Base-by-base conservation (phyloP, 2,329 filamentous ascomycete genomes). In the Aspergillus puulaauensis region DNA sequence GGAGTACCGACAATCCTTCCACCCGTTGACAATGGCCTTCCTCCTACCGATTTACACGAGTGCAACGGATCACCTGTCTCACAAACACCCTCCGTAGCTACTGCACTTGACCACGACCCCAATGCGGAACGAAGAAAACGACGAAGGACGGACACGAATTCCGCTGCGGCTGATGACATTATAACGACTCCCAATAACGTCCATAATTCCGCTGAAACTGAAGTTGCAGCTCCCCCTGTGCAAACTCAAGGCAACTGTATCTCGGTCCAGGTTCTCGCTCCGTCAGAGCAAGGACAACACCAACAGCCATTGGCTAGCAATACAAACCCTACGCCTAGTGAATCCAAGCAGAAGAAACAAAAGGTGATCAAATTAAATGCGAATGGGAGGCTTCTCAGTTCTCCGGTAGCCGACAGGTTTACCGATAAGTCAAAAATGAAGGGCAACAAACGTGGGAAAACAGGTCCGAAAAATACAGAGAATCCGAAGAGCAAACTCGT, bases 341-440 rank as follows among this genome's bases (percentile, higher is more conserved):
- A 21, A 8, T 12, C 23, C 8, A 31, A 12, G 17, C 24, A 27
- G 2, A 35, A 56, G 23, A 58, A 58, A 52, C 54, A 56, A 41
- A 54, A 86, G 57, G 72, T 67, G 4, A 58, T 80, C 24, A 75
- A 73, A 54, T 58, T 80, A 15, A 77, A 75, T 53, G 50, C 70
- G 1, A 78, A 80, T 63, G 78, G 77, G 14, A 79, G 74, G 56
- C 64, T 79, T 33, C 60, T 78, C n/a, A 73, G 70, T 21, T 77
- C 75, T 0, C 75, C 77, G 11, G 65, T 61, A 8, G 51, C 58
- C 8, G 64, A 62, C 33, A 61, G 59, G 19, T 44, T 56, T 14
- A 59, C 61, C n/a, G 63, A 60, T 6, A 53, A 68, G 1, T 48
- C 60, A 19, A 61, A 59, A 54, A 64, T 51, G 37, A 43, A 51